Conservation (phyloP, 2,329 filamentous ascomycete genomes). For the Sporothrix luriei region DNA sequence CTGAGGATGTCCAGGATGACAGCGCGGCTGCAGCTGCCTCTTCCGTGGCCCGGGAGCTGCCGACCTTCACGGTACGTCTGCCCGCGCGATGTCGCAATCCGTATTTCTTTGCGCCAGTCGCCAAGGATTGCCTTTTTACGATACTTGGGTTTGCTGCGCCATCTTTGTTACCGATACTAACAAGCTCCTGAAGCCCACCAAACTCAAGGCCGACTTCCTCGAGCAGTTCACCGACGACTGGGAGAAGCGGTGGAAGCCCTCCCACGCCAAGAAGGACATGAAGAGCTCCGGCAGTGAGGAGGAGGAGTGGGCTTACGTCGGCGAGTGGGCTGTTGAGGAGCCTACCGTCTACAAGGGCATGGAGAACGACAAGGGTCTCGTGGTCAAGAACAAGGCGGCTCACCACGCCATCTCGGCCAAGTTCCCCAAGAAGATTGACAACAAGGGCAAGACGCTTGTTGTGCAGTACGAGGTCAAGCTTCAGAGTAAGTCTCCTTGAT, state of each 20-base stretch:
- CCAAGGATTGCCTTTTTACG: constrained; percentile 29
- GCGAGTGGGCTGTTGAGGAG: constrained; percentile 96
- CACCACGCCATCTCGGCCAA: constrained; percentile 99
- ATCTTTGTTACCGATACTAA: constrained; percentile 18
- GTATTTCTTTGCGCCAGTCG: neutral
- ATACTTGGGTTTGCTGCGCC: neutral
- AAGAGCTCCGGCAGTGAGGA: constrained; percentile 73
- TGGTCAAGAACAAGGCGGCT: constrained; percentile 95
- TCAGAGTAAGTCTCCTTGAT: constrained; percentile 69
- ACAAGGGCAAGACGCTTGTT: constrained; percentile 95
- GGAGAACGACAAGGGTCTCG: constrained; percentile 91
- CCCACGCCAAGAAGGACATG: constrained; percentile 91
- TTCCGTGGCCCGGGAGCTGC: constrained; percentile 64
- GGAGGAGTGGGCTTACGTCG: constrained; percentile 96
- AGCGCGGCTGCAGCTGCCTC: constrained; percentile 48
- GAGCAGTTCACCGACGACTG: constrained; percentile 98
- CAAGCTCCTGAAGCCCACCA: constrained; percentile 67
- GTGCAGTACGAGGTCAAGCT: constrained; percentile 99
- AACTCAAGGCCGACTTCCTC: constrained; percentile 88
- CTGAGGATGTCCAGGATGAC: constrained; percentile 63
- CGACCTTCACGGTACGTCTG: constrained; percentile 81
- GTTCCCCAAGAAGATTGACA: constrained; percentile 93
- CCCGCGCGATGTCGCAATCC: neutral
- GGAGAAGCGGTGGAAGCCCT: constrained; percentile 91
- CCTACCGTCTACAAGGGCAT: constrained; percentile 87